Evolutionary conservation across 1,284 basidiomycete genomes (phyloP).

Genomic region (Moesziomyces aphidis): DNA sequence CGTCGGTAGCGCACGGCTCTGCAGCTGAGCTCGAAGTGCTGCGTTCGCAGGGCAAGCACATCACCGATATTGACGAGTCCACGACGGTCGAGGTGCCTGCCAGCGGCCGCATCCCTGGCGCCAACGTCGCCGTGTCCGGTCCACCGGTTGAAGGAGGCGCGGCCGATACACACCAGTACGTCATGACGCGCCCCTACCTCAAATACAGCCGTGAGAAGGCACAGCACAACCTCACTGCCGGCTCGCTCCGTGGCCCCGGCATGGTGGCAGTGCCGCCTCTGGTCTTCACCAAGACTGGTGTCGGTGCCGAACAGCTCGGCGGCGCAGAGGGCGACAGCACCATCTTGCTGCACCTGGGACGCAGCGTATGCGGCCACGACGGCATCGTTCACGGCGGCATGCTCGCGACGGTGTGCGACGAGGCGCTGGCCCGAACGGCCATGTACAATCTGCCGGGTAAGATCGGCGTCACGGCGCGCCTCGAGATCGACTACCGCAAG

Average conservation of each 20-base stretch:
- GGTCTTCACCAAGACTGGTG: conserved; percentile 61
- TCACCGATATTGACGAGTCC: conserved; percentile 26
- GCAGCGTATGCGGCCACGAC: conserved; percentile 87
- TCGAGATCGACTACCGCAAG: conserved; percentile 67
- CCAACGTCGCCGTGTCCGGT: conserved; percentile 25
- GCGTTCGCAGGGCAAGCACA: conserved; percentile 29
- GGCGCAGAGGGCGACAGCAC: conserved; percentile 61
- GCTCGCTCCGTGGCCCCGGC: conserved; percentile 81
- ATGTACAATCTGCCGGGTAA: conserved; percentile 77
- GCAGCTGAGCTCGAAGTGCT: conserved; percentile 33
- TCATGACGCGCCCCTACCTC: conserved; percentile 76
- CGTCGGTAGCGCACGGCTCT: conserved; percentile 34
- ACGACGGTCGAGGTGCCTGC: conserved; percentile 38
- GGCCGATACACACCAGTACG: conserved; percentile 50
- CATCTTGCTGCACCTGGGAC: conserved; percentile 82
- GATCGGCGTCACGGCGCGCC: conserved; percentile 87
- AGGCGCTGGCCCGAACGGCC: conserved; percentile 81
- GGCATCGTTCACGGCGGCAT: conserved; percentile 94
- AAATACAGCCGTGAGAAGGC: conserved; percentile 77
- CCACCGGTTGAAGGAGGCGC: conserved; percentile 35
- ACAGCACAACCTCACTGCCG: conserved; percentile 84
- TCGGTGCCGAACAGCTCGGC: conserved; percentile 52
- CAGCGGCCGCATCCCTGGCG: conserved; percentile 16
- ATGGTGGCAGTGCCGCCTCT: conserved; percentile 59
- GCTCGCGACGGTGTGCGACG: conserved; percentile 89